phyloP scores from a whole-genome alignment of 345 rosid genomes.

The Physaria fendleri region DNA sequence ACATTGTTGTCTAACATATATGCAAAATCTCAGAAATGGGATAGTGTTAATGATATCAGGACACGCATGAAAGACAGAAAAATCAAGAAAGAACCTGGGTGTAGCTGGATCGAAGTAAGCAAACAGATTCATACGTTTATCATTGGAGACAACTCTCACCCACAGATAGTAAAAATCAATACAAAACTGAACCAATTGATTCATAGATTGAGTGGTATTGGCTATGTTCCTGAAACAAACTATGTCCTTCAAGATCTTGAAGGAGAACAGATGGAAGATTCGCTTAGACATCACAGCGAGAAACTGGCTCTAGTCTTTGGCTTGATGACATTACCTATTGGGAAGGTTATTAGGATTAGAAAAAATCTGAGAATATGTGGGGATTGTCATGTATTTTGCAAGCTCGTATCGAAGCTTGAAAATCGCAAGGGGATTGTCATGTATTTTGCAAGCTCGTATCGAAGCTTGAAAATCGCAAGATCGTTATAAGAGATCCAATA shows the following conservation, averaged over 20 bases:
- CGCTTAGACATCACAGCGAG: constrained; percentile 57
- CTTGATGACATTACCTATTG: constrained; percentile 32
- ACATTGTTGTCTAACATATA: constrained; percentile 63
- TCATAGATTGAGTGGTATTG: constrained; percentile 35
- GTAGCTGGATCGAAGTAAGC: constrained; percentile 69
- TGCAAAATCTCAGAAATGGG: constrained; percentile 60
- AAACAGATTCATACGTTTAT: constrained; percentile 60
- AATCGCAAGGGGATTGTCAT: constrained; percentile 40
- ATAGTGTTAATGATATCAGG: constrained; percentile 45
- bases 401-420: constrained; percentile 51
- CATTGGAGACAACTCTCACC: constrained; percentile 58
- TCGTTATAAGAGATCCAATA: constrained; percentile 58
- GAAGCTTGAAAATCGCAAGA: constrained; percentile 41
- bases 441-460: constrained; percentile 49
- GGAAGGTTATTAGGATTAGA: constrained; percentile 50
- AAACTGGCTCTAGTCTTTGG: constrained; percentile 60
- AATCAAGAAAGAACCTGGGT: constrained; percentile 59
- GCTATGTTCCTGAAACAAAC: constrained; percentile 62
- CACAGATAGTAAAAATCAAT: constrained; percentile 40
- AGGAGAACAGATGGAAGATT: constrained; percentile 65
- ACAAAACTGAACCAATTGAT: constrained; percentile 35
- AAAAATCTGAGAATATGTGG: constrained; percentile 66
- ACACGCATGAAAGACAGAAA: constrained; percentile 44
- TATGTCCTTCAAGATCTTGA: constrained; percentile 62
- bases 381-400: constrained; percentile 59